Conservation (phyloP, 2,329 filamentous ascomycete genomes). For the Claviceps sp. region DNA sequence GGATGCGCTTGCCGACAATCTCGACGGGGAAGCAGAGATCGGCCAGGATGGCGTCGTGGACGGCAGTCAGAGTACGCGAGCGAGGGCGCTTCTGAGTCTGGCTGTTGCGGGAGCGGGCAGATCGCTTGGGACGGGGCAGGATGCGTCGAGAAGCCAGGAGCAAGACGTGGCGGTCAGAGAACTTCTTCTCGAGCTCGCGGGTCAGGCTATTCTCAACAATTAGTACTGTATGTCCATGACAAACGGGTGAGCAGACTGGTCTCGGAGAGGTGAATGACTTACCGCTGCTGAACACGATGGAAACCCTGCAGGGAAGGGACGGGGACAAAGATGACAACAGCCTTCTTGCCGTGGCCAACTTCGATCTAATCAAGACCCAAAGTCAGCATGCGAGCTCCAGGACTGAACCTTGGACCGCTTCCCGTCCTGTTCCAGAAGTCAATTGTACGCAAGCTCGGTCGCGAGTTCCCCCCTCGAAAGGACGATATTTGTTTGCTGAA, state of each 20-base stretch:
- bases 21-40: slow-evolving; percentile 99
- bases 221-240: neutral
- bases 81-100: slow-evolving; percentile 98
- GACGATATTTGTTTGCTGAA: slow-evolving; percentile 6
- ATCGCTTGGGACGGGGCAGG: slow-evolving; percentile 95
- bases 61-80: slow-evolving; percentile 92
- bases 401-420: slow-evolving; percentile 59
- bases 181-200: slow-evolving; percentile 99
- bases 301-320: slow-evolving; percentile 96
- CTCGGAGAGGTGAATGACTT: slow-evolving; percentile 29
- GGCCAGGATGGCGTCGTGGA: slow-evolving; percentile 95
- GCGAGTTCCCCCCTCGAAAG: slow-evolving; percentile 12
- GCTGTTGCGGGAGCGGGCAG: slow-evolving; percentile 86
- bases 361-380: slow-evolving; percentile 74
- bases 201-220: slow-evolving; percentile 56
- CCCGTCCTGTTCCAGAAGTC: slow-evolving; percentile 53
- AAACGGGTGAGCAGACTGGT: neutral
- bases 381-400: slow-evolving; percentile 69
- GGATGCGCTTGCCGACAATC: slow-evolving; percentile 97
- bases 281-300: slow-evolving; percentile 99
- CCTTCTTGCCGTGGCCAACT: slow-evolving; percentile 99
- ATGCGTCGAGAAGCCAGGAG: slow-evolving; percentile 99
- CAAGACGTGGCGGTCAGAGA: slow-evolving; percentile 99
- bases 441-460: slow-evolving; percentile 24
- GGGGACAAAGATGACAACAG: slow-evolving; percentile 99